A percentile compares a stretch with the other conserved stretches of the same genome.
phyloP scores from a whole-genome alignment of 805 yeast species.

The Sugiyamaella boreocaroliniensis region DNA sequence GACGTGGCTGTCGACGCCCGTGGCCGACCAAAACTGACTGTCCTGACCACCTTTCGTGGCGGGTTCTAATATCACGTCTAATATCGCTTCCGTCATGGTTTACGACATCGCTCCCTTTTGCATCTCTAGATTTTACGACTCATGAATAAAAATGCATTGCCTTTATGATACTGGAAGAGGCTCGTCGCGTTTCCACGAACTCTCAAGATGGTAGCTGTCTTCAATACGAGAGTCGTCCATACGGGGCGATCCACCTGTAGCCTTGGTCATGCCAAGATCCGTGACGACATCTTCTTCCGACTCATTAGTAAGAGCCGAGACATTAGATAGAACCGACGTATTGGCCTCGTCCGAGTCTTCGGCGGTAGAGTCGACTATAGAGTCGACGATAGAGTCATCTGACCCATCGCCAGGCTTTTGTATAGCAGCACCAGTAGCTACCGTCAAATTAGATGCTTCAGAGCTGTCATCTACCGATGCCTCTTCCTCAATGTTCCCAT shows the following conservation, averaged over 20 bases:
- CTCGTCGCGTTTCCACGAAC: neutral
- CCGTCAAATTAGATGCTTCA: neutral
- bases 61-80: slow-evolving; percentile 5
- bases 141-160: neutral
- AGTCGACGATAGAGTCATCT: neutral
- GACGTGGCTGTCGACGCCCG: slow-evolving; percentile 8
- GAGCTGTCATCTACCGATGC: neutral
- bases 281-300: no score
- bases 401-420: neutral
- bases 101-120: neutral
- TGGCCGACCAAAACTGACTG: slow-evolving; percentile 9
- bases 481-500: neutral
- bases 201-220: neutral
- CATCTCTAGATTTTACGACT: neutral
- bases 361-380: no score
- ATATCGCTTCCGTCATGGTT: neutral
- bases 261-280: neutral
- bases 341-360: neutral
- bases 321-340: no score
- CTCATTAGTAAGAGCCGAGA: no score
- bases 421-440: no score
- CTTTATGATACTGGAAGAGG: neutral
- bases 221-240: neutral
- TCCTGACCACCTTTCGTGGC: slow-evolving; percentile 12
- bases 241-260: neutral